Evolutionary conservation across 169 alveolate species (phyloP).

Genomic region (Amoebophrya sp.): DNA sequence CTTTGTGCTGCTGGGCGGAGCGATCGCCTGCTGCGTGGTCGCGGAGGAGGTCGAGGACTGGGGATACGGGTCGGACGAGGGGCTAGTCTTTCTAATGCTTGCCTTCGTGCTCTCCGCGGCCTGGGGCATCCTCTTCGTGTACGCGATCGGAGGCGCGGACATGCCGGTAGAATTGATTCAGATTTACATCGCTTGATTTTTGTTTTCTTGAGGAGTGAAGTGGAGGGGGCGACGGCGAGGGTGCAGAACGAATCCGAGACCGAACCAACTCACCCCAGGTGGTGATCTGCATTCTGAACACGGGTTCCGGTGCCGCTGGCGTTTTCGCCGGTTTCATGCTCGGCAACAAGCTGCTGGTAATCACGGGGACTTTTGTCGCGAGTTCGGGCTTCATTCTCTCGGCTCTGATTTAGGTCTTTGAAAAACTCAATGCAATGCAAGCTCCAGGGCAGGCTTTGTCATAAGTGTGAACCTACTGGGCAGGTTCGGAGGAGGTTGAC

Average conservation of each 20-base stretch:
- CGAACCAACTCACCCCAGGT: neutral
- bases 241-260: too few relatives aligned
- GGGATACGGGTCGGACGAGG: neutral
- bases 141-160: constrained; percentile 28
- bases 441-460: too few relatives aligned
- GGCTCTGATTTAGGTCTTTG: too few relatives aligned
- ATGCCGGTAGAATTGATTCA: too few relatives aligned
- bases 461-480: too few relatives aligned
- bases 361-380: constrained; percentile 72
- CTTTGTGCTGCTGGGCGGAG: neutral
- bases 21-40: neutral
- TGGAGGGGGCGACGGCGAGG: too few relatives aligned
- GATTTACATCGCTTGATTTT: too few relatives aligned
- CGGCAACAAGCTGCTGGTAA: constrained; percentile 46
- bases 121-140: constrained; percentile 15
- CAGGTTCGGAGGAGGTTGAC: too few relatives aligned
- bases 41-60: neutral
- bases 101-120: constrained; percentile 1
- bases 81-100: neutral
- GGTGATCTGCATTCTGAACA: constrained; percentile 52
- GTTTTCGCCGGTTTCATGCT: constrained; percentile 54
- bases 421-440: too few relatives aligned
- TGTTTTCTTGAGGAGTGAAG: too few relatives aligned
- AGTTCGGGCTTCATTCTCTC: constrained; percentile 76
- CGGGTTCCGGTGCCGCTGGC: constrained; percentile 65